phyloP scores from a whole-genome alignment of 345 rosid species.

The Citrus trifoliata region DNA sequence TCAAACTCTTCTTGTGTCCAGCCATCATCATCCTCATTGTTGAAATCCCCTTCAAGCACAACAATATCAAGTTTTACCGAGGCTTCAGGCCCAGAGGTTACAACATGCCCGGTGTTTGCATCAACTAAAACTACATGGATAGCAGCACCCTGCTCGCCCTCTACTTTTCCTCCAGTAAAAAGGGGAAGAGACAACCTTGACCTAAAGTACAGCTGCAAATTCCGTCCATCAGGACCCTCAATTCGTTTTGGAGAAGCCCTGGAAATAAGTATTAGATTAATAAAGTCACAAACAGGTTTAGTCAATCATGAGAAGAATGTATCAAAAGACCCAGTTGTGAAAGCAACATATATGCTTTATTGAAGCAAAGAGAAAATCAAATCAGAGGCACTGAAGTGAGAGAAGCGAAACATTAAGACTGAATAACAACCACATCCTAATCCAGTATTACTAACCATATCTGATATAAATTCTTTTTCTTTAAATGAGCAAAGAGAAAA shows the following conservation, averaged over 20 bases:
- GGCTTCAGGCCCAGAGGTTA: slow-evolving; percentile 81
- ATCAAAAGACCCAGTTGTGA: not conserved
- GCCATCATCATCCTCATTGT: slow-evolving; percentile 84
- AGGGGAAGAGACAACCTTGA: slow-evolving; percentile 96
- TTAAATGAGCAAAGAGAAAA: not conserved
- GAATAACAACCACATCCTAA: not conserved
- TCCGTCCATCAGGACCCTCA: slow-evolving; percentile 88
- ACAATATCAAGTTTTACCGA: slow-evolving; percentile 75
- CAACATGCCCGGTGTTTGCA: slow-evolving; percentile 62
- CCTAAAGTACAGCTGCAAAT: slow-evolving; percentile 70
- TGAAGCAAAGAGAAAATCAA: not conserved
- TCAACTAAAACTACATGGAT: slow-evolving; percentile 79
- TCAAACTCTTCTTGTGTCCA: slow-evolving; percentile 94
- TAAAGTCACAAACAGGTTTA: not conserved
- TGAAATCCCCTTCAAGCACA: slow-evolving; percentile 96
- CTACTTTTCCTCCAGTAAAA: slow-evolving; percentile 95
- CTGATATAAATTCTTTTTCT: not conserved
- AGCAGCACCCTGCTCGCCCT: slow-evolving; percentile 98
- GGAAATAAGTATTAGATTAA: slow-evolving; percentile 16
- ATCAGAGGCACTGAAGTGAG: not conserved
- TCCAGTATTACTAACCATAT: not conserved
- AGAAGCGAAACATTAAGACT: not conserved
- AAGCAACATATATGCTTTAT: not conserved
- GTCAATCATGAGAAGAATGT: not conserved
- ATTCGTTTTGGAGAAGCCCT: slow-evolving; percentile 86